phyloP scores from a whole-genome alignment of 495 filamentous ascomycete species.

The Xylaria cubensis region DNA sequence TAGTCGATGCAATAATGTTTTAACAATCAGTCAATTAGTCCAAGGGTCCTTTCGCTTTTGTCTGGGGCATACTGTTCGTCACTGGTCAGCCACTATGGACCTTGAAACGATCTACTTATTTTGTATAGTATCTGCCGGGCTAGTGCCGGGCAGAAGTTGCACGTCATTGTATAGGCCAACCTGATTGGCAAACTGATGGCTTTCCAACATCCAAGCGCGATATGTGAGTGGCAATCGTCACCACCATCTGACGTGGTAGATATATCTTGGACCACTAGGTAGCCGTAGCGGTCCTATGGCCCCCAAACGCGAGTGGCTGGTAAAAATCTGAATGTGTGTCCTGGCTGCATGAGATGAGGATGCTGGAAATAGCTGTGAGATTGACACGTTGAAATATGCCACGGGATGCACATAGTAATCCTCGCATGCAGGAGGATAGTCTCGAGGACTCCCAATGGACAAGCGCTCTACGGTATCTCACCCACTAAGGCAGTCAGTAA shows the following conservation, averaged over 20 bases:
- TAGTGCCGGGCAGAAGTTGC: slow-evolving; percentile 5
- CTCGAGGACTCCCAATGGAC: slow-evolving; percentile 37
- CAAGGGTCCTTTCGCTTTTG: neutral
- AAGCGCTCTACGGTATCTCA: slow-evolving; percentile 20
- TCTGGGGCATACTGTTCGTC: neutral
- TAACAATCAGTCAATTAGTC: neutral
- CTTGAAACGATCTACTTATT: neutral
- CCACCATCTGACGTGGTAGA: slow-evolving; percentile 26
- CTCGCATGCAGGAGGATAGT: slow-evolving; percentile 35
- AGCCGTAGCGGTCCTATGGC: slow-evolving; percentile 14
- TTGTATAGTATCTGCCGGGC: slow-evolving; percentile 6
- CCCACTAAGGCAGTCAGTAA: slow-evolving; percentile 5
- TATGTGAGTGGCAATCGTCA: neutral
- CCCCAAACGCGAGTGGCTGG: slow-evolving; percentile 18
- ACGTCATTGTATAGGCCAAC: slow-evolving; percentile 9
- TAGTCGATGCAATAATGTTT: neutral
- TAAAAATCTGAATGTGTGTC: slow-evolving; percentile 20
- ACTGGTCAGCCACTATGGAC: neutral
- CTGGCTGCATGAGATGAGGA: slow-evolving; percentile 26
- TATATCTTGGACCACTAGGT: slow-evolving; percentile 15
- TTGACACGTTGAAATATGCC: slow-evolving; percentile 42
- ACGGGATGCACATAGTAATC: slow-evolving; percentile 34
- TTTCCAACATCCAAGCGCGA: neutral
- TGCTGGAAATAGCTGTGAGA: slow-evolving; percentile 36
- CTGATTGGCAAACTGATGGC: neutral